Evolutionary conservation across 805 yeast genomes (phyloP).

Genomic region (Kazachstania africana): DNA sequence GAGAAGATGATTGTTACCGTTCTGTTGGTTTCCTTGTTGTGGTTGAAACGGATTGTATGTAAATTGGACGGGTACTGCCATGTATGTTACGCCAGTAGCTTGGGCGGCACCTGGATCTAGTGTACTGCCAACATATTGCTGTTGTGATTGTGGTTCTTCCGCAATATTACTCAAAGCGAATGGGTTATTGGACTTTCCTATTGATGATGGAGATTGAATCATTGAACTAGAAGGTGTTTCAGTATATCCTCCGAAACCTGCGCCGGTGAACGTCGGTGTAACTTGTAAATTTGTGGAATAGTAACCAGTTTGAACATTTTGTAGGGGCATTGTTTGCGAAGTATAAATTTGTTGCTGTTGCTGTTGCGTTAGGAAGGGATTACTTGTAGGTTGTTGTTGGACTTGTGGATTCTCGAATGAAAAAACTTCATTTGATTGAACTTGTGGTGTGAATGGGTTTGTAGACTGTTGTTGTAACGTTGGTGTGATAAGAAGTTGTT

Average conservation of each 20-base stretch:
- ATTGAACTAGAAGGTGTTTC: slow-evolving; percentile 4
- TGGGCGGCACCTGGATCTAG: not conserved
- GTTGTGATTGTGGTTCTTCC: slow-evolving; percentile 4
- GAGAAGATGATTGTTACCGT: no score
- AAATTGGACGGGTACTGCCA: slow-evolving; percentile 8
- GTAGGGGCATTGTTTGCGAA: no score
- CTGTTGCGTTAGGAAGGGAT: slow-evolving; percentile 13
- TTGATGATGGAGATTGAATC: slow-evolving; percentile 7
- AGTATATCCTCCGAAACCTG: slow-evolving; percentile 51
- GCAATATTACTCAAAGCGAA: slow-evolving; percentile 23
- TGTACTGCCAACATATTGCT: not conserved
- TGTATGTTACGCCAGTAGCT: slow-evolving; percentile 3
- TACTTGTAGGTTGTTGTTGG: slow-evolving; percentile 12
- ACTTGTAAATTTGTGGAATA: slow-evolving; percentile 19
- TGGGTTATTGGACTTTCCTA: slow-evolving; percentile 27
- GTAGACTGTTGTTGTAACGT: slow-evolving; percentile 21
- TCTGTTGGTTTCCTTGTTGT: slow-evolving; percentile 9
- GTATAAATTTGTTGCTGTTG: slow-evolving; percentile 10
- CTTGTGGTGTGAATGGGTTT: slow-evolving; percentile 22
- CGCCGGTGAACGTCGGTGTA: slow-evolving; percentile 37
- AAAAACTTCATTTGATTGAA: slow-evolving; percentile 21
- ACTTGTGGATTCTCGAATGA: slow-evolving; percentile 11
- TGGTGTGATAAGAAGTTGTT: slow-evolving; percentile 20
- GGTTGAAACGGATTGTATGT: slow-evolving; percentile 7
- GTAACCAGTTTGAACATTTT: no score